phyloP scores from a whole-genome alignment of 345 rosid genomes.

The Euphorbia pulcherrima region DNA sequence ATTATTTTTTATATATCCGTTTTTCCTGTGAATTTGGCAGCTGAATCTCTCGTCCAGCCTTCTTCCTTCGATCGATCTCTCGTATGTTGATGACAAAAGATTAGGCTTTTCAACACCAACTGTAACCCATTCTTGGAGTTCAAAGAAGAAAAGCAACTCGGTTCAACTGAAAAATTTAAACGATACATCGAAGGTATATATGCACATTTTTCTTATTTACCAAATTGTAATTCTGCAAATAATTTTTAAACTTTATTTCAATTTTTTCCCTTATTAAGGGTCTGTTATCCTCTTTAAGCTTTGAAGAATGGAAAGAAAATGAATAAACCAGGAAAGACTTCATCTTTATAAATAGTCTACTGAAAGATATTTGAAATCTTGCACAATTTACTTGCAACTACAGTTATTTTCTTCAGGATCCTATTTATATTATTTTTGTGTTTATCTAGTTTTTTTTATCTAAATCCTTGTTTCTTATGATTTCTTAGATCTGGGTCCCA shows the following conservation, averaged over 20 bases:
- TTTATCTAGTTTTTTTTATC: too few relatives aligned
- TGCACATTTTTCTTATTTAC: too few relatives aligned
- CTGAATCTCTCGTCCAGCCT: constrained; percentile 53
- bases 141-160: constrained; percentile 31
- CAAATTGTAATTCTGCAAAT: too few relatives aligned
- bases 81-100: constrained; percentile 41
- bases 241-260: neutral
- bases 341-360: neutral
- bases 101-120: constrained; percentile 40
- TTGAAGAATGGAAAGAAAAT: neutral
- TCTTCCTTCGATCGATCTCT: constrained; percentile 43
- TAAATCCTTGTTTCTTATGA: constrained; percentile 1
- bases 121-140: constrained; percentile 32
- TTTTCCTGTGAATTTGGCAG: constrained; percentile 39
- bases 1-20: too few relatives aligned
- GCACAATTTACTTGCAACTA: too few relatives aligned
- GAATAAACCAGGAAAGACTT: neutral
- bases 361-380: too few relatives aligned
- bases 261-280: neutral
- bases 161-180: constrained; percentile 22
- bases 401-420: too few relatives aligned
- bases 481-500: constrained; percentile 84
- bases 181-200: constrained; percentile 61
- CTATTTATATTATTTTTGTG: neutral
- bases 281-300: neutral